Conservation (phyloP, 225 moss, liverwort and hornwort genomes). For the Polytrichum formosum region DNA sequence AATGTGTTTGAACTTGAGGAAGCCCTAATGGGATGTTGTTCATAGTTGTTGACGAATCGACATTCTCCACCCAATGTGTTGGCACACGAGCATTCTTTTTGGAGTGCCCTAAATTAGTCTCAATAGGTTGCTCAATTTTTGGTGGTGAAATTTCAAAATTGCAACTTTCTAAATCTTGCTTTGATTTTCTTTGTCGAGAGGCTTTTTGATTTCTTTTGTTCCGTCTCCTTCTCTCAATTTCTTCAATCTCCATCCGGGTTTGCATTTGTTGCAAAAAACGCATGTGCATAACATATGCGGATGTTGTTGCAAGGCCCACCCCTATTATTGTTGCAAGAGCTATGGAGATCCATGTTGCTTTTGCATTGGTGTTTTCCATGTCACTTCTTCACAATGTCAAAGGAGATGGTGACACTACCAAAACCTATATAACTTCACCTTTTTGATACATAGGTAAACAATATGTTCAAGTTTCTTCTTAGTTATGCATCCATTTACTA, state of each 20-base stretch:
- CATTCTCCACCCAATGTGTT: slow-evolving; percentile 11
- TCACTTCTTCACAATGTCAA: too few species aligned
- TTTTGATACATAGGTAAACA: too few species aligned
- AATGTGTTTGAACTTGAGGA: slow-evolving; percentile 64
- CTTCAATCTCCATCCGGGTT: slow-evolving; percentile 40
- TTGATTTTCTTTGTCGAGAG: slow-evolving; percentile 17
- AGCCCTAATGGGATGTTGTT: slow-evolving; percentile 58
- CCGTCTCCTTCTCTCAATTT: slow-evolving; percentile 30
- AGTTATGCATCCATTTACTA: too few species aligned
- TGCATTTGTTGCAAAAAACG: slow-evolving; percentile 63
- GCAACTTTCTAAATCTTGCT: slow-evolving; percentile 14
- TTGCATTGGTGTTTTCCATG: slow-evolving; percentile 34
- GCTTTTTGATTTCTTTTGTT: slow-evolving; percentile 24
- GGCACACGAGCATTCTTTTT: slow-evolving; percentile 18
- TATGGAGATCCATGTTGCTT: slow-evolving; percentile 52
- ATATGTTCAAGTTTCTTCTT: too few species aligned
- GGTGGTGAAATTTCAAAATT: slow-evolving; percentile 33
- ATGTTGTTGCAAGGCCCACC: slow-evolving; percentile 55
- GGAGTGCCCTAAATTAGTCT: background rate
- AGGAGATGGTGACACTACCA: too few species aligned
- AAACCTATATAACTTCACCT: too few species aligned
- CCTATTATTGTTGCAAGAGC: slow-evolving; percentile 66
- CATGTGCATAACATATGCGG: slow-evolving; percentile 69
- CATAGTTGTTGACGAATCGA: slow-evolving; percentile 16
- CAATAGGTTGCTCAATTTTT: slow-evolving; percentile 16